phyloP scores from a whole-genome alignment of 441 rosid genomes.

The Aquilaria agallochum region DNA sequence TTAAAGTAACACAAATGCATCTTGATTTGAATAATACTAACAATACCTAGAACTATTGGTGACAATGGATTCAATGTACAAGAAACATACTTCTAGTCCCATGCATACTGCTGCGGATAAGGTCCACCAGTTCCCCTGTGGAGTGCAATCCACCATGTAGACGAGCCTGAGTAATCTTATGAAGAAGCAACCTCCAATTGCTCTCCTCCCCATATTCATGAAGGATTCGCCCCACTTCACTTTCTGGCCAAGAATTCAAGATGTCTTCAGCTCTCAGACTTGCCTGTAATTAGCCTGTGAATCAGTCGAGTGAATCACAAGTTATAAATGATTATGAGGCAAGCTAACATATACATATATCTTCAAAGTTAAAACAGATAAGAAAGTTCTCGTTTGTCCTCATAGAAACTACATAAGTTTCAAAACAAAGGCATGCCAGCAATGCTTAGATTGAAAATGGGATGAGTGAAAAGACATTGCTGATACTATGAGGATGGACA shows the following conservation, averaged over 20 bases:
- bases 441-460: too few relatives aligned
- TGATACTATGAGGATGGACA: too few relatives aligned
- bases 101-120: constrained; percentile 45
- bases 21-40: too few relatives aligned
- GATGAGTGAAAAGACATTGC: too few relatives aligned
- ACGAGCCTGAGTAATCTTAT: constrained; percentile 68
- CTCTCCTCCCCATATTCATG: constrained; percentile 91
- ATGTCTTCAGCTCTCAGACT: constrained; percentile 79
- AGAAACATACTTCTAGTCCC: constrained; percentile 43
- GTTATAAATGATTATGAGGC: constrained; percentile 14
- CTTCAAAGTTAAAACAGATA: neutral
- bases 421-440: too few relatives aligned
- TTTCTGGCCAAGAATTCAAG: constrained; percentile 82
- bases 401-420: too few relatives aligned
- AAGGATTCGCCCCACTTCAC: constrained; percentile 69
- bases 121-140: constrained; percentile 72
- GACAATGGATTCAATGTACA: neutral
- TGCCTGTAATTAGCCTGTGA: constrained; percentile 54
- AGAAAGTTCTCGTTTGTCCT: neutral
- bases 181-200: constrained; percentile 73
- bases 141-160: constrained; percentile 72
- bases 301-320: constrained; percentile 26
- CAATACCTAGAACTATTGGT: too few relatives aligned
- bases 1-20: too few relatives aligned
- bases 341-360: neutral